Conservation (phyloP, 495 filamentous ascomycete species). For the Trichocladium antarcticum region DNA sequence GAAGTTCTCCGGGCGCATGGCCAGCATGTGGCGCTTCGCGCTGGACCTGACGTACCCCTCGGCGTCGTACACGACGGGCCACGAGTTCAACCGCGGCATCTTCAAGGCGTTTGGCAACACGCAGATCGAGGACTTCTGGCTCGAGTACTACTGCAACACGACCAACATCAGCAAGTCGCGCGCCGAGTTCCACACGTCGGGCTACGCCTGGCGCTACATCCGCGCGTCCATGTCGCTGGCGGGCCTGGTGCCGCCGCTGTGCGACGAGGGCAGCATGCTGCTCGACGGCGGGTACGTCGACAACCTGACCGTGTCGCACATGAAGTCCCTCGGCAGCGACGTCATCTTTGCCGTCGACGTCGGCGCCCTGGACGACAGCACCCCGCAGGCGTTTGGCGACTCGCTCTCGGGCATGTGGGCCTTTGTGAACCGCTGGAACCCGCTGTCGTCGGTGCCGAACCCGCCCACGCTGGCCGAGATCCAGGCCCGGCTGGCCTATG, state of each 20-base stretch:
- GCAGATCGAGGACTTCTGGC: slow-evolving; percentile 98
- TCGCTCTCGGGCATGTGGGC: slow-evolving; percentile 94
- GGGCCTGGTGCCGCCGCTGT: slow-evolving; percentile 82
- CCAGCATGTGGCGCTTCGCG: slow-evolving; percentile 93
- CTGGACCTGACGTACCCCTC: slow-evolving; percentile 93
- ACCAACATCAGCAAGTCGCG: slow-evolving; percentile 91
- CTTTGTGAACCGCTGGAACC: slow-evolving; percentile 90
- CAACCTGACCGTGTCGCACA: slow-evolving; percentile 92
- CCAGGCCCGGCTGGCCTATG: slow-evolving; percentile 87
- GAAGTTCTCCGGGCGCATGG: slow-evolving; percentile 95
- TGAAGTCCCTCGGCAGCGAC: slow-evolving; percentile 88
- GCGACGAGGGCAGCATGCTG: slow-evolving; percentile 92
- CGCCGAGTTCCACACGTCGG: slow-evolving; percentile 81
- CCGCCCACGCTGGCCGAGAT: slow-evolving; percentile 94
- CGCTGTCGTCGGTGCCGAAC: slow-evolving; percentile 74
- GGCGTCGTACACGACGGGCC: slow-evolving; percentile 89
- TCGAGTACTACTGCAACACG: slow-evolving; percentile 98
- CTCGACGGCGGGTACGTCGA: slow-evolving; percentile 95
- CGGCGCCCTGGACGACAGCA: slow-evolving; percentile 79
- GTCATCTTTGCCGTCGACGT: slow-evolving; percentile 95
- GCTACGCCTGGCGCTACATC: slow-evolving; percentile 94
- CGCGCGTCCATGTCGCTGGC: slow-evolving; percentile 93
- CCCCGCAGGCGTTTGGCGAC: slow-evolving; percentile 84
- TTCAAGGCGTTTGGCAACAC: slow-evolving; percentile 96
- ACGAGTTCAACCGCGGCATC: slow-evolving; percentile 98